phyloP scores from a whole-genome alignment of 495 filamentous ascomycete genomes.

The Pyronema domesticum region DNA sequence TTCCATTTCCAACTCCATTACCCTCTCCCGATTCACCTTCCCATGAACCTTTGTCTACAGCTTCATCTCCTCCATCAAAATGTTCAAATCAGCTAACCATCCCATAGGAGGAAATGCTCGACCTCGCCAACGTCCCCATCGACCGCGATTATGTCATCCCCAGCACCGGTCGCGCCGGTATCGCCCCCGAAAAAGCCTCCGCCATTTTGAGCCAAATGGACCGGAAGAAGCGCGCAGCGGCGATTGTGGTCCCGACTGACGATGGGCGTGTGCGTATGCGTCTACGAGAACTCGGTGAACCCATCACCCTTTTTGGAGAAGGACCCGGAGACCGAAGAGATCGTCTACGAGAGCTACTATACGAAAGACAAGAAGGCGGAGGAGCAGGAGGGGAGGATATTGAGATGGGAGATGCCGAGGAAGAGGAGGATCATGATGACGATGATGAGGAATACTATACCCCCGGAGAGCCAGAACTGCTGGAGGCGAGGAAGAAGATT shows the following conservation, averaged over 20 bases:
- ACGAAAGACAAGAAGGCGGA: slow-evolving; percentile 39
- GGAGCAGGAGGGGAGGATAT: slow-evolving; percentile 45
- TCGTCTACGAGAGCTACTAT: slow-evolving; percentile 64
- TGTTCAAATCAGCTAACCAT: slow-evolving; percentile 14
- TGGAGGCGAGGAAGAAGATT: slow-evolving; percentile 63
- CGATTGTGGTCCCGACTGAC: slow-evolving; percentile 88
- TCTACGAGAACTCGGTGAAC: slow-evolving; percentile 71
- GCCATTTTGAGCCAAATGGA: slow-evolving; percentile 79
- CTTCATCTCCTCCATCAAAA: slow-evolving; percentile 3
- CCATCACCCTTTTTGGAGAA: slow-evolving; percentile 90
- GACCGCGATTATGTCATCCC: slow-evolving; percentile 79
- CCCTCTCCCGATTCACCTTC: no score
- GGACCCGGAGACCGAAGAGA: slow-evolving; percentile 73
- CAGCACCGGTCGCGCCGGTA: slow-evolving; percentile 43
- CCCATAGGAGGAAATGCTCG: slow-evolving; percentile 43
- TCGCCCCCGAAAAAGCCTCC: slow-evolving; percentile 73
- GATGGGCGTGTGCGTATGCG: slow-evolving; percentile 68
- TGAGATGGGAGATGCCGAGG: slow-evolving; percentile 39
- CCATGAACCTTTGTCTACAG: slow-evolving; percentile 4
- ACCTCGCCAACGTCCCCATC: slow-evolving; percentile 61
- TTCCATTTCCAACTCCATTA: slow-evolving; percentile 25
- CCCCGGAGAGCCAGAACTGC: slow-evolving; percentile 51
- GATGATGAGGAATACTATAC: slow-evolving; percentile 96
- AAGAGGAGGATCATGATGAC: slow-evolving; percentile 83
- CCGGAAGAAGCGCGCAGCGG: slow-evolving; percentile 70